Evolutionary conservation across 148 eudicot species (phyloP).

Genomic region (Chenopodium quinoa): DNA sequence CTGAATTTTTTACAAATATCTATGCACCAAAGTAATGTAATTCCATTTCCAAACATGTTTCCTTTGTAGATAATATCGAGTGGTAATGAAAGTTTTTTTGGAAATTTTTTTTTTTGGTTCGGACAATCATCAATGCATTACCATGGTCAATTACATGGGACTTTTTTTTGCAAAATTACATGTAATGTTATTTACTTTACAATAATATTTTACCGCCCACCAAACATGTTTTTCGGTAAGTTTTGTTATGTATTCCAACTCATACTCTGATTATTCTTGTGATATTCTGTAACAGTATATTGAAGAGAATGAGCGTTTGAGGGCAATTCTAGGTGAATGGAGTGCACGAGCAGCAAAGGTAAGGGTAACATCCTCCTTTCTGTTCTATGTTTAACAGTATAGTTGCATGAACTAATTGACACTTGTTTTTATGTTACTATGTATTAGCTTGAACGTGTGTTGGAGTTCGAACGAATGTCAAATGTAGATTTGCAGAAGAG

Average conservation of each 20-base stretch:
- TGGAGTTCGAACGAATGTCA: constrained; percentile 74
- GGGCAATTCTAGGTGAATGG: constrained; percentile 97
- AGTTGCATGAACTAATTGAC: neutral
- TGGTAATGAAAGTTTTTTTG: too few species aligned
- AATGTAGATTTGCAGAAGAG: constrained; percentile 79
- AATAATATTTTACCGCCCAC: neutral
- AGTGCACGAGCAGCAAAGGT: constrained; percentile 97
- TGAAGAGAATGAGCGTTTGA: constrained; percentile 92
- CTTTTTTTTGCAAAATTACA: neutral
- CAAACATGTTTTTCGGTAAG: too few species aligned
- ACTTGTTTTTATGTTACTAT: neutral
- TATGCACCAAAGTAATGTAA: neutral
- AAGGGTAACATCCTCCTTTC: constrained; percentile 47
- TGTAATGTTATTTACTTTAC: neutral
- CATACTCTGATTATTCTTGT: neutral
- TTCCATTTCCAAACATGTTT: neutral
- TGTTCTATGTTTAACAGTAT: neutral
- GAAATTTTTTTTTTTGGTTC: too few species aligned
- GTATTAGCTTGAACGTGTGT: constrained; percentile 78
- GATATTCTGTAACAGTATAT: constrained; percentile 56
- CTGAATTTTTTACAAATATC: neutral
- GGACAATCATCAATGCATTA: neutral
- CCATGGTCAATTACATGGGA: neutral
- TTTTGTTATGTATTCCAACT: neutral
- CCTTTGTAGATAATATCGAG: neutral